Base-by-base conservation (phyloP, 139 green algal species). In the Chlorella sp. region DNA sequence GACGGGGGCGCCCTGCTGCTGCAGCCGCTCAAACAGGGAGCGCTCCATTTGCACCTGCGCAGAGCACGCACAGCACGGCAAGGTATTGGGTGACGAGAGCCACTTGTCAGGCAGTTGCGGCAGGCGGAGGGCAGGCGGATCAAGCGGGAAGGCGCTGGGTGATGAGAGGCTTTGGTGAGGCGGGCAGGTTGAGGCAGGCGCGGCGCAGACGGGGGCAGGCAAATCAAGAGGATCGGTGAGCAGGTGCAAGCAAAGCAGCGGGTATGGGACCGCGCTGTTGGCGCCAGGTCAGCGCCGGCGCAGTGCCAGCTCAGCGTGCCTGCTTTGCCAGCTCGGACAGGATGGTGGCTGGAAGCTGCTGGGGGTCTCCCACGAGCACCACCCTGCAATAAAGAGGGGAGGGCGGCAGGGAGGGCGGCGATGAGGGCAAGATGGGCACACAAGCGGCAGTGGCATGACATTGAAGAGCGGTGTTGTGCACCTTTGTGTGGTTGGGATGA, bases 311-410 rank as follows among this genome's bases (percentile, higher is more conserved):
- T 57, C 21, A 28, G 16, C 75, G 48, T 81, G 75, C 90, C 80
- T 96, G 91, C 89, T 92, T 92, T 36, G 93, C 96, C 16, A 83
- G 75, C 61, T 89, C 78, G 28, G 88, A 94, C 69, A 98, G 89
- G n/a, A 99, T 93, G 22, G 97, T 99, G 87, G 97, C 97, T 26
- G 97, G 97, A 89, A 99, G 95, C 93, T 99, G 97, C 93, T 97
- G 95, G 19, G 97, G 97, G 91, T 99, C 97, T 0, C 97, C 97
- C 89, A 99, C 96, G 88, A 98, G 89, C 37, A 97, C 94, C 39
- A 94, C 93, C 90, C 92, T 95, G 90, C 89, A 92, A 11, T 2
- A 34, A 39, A 48, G 73, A 34, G 40, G 14, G 24, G 53, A n/a
- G 16, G 48, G 21, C 22, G 64, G 60, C 60, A 77, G 82, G 30